phyloP scores from a whole-genome alignment of 1,139 yeast species.

The Geotrichum macrosporum region DNA sequence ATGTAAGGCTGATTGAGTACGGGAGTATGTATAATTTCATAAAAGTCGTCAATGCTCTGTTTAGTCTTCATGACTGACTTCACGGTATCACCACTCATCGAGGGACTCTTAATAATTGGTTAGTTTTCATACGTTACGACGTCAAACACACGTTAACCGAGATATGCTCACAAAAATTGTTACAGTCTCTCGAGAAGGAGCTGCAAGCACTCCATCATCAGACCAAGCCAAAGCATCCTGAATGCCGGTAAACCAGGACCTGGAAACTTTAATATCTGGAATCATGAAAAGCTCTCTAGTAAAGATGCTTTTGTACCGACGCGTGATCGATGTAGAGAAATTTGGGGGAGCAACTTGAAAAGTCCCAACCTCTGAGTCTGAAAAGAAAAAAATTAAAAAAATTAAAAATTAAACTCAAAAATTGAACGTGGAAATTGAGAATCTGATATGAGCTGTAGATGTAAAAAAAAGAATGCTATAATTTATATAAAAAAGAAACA shows the following conservation, averaged over 20 bases:
- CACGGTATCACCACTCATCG: constrained; percentile 11
- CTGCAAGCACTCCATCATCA: constrained; percentile 18
- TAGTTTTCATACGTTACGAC: background rate
- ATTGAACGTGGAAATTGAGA: background rate
- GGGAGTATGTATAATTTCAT: constrained; percentile 13
- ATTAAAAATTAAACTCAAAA: background rate
- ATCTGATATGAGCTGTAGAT: background rate
- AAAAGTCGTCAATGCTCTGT: constrained; percentile 8
- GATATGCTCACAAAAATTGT: constrained; percentile 17
- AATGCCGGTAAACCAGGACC: constrained; percentile 17
- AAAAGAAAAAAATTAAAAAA: background rate
- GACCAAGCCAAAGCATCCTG: constrained; percentile 19
- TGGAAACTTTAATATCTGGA: constrained; percentile 16
- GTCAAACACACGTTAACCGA: background rate
- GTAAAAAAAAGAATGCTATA: background rate
- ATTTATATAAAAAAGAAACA: background rate
- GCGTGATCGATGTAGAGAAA: no score
- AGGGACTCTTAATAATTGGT: constrained; percentile 6
- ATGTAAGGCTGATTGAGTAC: constrained; percentile 6
- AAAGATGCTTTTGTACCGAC: no score
- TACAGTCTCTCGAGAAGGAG: constrained; percentile 16
- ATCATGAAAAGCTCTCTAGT: constrained; percentile 10
- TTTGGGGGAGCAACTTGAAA: no score
- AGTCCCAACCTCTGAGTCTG: background rate
- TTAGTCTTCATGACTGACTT: constrained; percentile 7